Evolutionary conservation across 148 eudicot species (phyloP).

Genomic region (Linanthus parryae): DNA sequence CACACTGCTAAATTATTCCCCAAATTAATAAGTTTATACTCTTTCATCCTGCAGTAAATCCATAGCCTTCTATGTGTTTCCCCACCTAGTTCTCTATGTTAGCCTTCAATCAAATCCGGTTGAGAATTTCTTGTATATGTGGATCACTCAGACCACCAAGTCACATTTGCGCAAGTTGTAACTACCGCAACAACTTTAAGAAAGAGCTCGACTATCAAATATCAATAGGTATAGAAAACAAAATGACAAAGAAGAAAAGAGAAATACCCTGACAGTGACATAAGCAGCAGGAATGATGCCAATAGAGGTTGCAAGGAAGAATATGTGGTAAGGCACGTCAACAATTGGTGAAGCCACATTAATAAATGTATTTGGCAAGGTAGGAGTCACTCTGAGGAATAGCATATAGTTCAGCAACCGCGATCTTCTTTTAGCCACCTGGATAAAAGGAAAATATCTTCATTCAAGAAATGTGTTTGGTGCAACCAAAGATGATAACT

Average conservation of each 20-base stretch:
- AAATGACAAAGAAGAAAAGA: neutral
- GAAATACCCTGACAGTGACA: conserved; percentile 83
- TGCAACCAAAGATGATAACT: neutral
- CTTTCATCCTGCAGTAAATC: too few relatives aligned
- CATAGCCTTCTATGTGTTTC: too few relatives aligned
- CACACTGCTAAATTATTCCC: too few relatives aligned
- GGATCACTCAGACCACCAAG: neutral
- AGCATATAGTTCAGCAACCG: conserved; percentile 90
- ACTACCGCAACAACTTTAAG: neutral
- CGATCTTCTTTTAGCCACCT: conserved; percentile 80
- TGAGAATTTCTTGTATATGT: neutral
- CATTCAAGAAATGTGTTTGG: neutral
- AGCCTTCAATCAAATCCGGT: too few relatives aligned
- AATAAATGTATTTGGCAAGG: conserved; percentile 90
- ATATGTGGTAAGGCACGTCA: conserved; percentile 85
- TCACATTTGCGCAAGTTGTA: neutral
- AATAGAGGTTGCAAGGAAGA: conserved; percentile 75
- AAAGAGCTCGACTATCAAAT: too few relatives aligned
- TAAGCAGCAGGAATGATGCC: conserved; percentile 92
- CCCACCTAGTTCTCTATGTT: too few relatives aligned
- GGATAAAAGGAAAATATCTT: conserved; percentile 11
- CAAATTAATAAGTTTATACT: too few relatives aligned
- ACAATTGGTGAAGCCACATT: conserved; percentile 98
- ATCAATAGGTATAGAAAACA: neutral
- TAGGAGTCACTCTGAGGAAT: conserved; percentile 90